Percentiles rank a stretch among this genome's conserved stretches.
Evolutionary conservation across 257 asterid species (phyloP).

Genomic region (Phtheirospermum japonicum): DNA sequence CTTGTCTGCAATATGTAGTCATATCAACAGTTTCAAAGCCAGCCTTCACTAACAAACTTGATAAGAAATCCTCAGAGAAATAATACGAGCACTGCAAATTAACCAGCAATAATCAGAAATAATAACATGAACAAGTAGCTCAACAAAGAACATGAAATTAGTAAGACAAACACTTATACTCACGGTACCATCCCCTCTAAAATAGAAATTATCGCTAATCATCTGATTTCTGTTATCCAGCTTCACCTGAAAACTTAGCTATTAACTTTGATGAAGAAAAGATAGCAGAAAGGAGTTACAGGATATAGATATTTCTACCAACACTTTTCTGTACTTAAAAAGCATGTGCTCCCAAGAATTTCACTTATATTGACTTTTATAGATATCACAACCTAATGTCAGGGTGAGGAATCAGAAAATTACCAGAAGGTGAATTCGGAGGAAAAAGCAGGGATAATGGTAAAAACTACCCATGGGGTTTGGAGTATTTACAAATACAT

Average conservation of each 20-base stretch:
- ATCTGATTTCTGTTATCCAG: conserved; percentile 66
- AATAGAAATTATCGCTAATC: conserved; percentile 66
- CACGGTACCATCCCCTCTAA: conserved; percentile 82
- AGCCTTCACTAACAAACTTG: conserved; percentile 52
- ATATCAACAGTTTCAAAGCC: conserved; percentile 56
- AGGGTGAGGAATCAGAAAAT: too few relatives aligned
- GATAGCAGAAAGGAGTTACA: conserved; percentile 6
- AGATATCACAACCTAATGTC: too few relatives aligned
- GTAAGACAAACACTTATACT: conserved; percentile 31
- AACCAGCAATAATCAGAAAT: conserved; percentile 23
- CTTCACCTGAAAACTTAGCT: conserved; percentile 53
- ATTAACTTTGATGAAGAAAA: conserved; percentile 25
- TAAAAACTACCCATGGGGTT: too few relatives aligned
- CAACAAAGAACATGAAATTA: conserved; percentile 20
- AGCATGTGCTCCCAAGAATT: neutral
- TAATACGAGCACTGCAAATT: conserved; percentile 67
- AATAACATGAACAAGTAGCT: conserved; percentile 13
- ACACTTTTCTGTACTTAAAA: too few relatives aligned
- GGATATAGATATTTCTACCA: too few relatives aligned
- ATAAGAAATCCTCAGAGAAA: conserved; percentile 59
- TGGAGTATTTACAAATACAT: neutral
- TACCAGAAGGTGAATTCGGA: conserved; percentile 19
- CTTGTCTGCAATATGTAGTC: conserved; percentile 49
- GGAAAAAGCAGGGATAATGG: neutral
- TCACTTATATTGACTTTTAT: too few relatives aligned